Evolutionary conservation across 768 basidiomycete species (phyloP).

Genomic region (Trametes meyenii): DNA sequence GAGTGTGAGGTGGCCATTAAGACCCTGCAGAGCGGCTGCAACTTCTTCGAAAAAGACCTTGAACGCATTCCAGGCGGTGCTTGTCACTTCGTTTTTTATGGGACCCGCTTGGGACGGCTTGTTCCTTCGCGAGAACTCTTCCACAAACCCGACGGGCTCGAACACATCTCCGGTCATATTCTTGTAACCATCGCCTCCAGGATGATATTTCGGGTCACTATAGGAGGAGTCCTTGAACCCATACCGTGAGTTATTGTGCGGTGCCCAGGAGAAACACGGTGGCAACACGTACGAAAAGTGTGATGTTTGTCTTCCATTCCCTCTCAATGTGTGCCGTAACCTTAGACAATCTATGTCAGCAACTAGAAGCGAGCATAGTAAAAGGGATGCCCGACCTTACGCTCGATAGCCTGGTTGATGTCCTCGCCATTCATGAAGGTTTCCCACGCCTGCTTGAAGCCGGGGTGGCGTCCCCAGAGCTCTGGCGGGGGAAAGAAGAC

Average conservation of each 20-base stretch:
- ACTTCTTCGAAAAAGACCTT: slow-evolving; percentile 34
- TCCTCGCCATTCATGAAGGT: not conserved
- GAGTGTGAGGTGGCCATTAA: slow-evolving; percentile 31
- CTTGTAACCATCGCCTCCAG: slow-evolving; percentile 1
- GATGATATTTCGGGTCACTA: not conserved
- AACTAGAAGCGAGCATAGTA: not conserved
- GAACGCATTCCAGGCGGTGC: not conserved
- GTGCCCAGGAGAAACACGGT: not conserved
- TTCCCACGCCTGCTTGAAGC: slow-evolving; percentile 26
- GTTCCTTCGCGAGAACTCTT: not conserved
- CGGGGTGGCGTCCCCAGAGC: slow-evolving; percentile 29
- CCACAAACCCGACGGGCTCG: not conserved
- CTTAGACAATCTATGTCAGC: not conserved
- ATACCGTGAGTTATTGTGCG: not conserved
- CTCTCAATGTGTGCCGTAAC: not conserved
- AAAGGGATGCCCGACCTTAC: slow-evolving; percentile 1
- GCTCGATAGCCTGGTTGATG: not conserved
- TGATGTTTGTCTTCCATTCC: slow-evolving; percentile 19
- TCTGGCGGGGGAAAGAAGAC: slow-evolving; percentile 31
- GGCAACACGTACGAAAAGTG: slow-evolving; percentile 22
- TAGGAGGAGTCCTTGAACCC: slow-evolving; percentile 25
- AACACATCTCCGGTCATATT: slow-evolving; percentile 29
- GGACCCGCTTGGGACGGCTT: not conserved
- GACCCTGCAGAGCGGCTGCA: slow-evolving; percentile 29
- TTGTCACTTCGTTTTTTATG: slow-evolving; percentile 8